phyloP scores from a whole-genome alignment of 1,139 yeast species.

The Scheffersomyces illinoinensis region DNA sequence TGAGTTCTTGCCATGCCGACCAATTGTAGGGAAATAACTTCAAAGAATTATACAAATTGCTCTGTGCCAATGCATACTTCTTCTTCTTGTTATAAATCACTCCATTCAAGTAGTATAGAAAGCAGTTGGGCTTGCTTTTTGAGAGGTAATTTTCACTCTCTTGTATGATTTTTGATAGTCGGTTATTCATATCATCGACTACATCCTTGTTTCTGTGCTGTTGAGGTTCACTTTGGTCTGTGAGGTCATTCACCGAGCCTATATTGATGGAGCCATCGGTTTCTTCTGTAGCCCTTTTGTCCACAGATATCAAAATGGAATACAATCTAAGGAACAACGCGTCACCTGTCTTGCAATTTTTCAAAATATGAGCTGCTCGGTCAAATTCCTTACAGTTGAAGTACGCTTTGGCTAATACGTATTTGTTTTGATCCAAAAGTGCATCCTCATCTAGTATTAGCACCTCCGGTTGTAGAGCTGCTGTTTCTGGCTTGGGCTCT shows the following conservation, averaged over 20 bases:
- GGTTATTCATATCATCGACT: conserved; percentile 23
- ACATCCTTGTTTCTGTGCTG: conserved; percentile 13
- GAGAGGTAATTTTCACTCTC: conserved; percentile 34
- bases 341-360: conserved; percentile 52
- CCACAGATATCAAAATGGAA: conserved; percentile 70
- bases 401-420: conserved; percentile 68
- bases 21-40: conserved; percentile 79
- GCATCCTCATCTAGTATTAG: conserved; percentile 6
- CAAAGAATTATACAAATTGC: conserved; percentile 58
- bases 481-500: conserved; percentile 7
- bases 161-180: conserved; percentile 45
- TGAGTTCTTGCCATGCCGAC: conserved; percentile 90
- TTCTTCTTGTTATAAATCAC: conserved; percentile 64
- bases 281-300: conserved; percentile 71
- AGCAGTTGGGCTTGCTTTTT: conserved; percentile 48
- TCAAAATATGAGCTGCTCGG: conserved; percentile 65
- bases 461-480: conserved; percentile 26
- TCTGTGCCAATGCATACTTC: conserved; percentile 59
- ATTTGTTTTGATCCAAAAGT: conserved; percentile 29
- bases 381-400: conserved; percentile 87
- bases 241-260: conserved; percentile 18
- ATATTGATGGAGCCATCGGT: conserved; percentile 56
- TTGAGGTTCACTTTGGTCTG: conserved; percentile 5
- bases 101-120: conserved; percentile 70
- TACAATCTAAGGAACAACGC: conserved; percentile 69